Evolutionary conservation across 768 basidiomycete species (phyloP), one percentile per base, ranked within the genome.

Genomic region (Chalciporus sphaerocephalus): DNA sequence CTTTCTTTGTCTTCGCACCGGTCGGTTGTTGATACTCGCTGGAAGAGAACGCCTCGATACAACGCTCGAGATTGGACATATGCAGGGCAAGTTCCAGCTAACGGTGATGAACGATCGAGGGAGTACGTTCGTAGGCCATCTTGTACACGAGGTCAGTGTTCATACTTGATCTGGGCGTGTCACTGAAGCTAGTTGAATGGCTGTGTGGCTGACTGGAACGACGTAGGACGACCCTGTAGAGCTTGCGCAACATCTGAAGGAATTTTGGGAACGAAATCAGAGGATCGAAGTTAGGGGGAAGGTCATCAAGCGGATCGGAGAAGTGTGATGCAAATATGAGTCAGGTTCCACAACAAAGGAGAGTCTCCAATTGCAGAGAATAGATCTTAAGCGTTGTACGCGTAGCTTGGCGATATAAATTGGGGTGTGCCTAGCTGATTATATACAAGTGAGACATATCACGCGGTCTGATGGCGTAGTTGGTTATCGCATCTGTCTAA

Each of bases 71-170:
- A 92, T 98, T 40, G 96, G 87, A 1, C 92, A 94, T 60, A 94
- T 95, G 92, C 91, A 85, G 62, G 90, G 85, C 58, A 97, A 96
- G 64, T 99, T 97, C 67, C 95, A 97, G 67, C 76, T 97, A 63
- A 84, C 78, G 18, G 92, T 99, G 28, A 76, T 95, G 48, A 39
- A 10, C 2, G 53, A 54, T 1, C 78, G 81, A 8, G 81, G 83
- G 25, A 48, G 53, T n/a, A 12, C 45, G 6, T 15, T 34, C 15
- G 90, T 91, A 1, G 95, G 96, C 0, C 96, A 99, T 60, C 88
- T 96, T 72, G 61, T 99, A 18, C 95, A 98, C 37, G 95, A 97
- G 75, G 92, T 92, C 44, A 36, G 78, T 61, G 11, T 17, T 5
- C 6, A 4, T 32, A 15, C 16, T 44, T 23, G 17, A 7, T 16